A percentile compares a stretch with the other conserved stretches of the same genome.
Evolutionary conservation across 208 protist species (phyloP).

Genomic region (Porcisia hertigi): DNA sequence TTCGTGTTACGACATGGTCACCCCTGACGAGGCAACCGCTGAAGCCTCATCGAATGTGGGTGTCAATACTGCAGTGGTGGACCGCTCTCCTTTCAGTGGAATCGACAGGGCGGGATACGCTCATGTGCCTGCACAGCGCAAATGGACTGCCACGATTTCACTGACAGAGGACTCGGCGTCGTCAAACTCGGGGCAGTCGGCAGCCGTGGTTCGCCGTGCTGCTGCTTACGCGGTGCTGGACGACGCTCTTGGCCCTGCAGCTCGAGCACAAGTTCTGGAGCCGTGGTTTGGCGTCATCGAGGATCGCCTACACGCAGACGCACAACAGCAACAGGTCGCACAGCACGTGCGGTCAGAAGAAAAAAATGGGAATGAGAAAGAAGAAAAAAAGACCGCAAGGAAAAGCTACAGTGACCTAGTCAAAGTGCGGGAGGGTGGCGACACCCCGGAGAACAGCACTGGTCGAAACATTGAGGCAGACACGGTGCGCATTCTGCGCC

Average conservation of each 20-base stretch:
- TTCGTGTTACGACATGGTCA: conserved; percentile 13
- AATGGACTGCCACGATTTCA: conserved; percentile 8
- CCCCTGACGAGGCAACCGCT: background rate
- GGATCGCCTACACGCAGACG: conserved; percentile 9
- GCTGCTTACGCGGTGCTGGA: conserved; percentile 19
- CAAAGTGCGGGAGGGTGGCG: conserved; percentile 1
- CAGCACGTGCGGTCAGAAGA: background rate
- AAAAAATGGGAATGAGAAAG: background rate
- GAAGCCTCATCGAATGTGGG: background rate
- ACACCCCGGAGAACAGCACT: background rate
- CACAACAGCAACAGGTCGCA: conserved; percentile 1
- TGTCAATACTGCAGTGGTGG: background rate
- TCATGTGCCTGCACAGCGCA: conserved; percentile 25
- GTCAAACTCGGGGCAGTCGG: background rate
- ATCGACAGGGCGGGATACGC: conserved; percentile 25
- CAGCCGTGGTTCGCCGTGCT: conserved; percentile 13
- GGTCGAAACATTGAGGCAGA: conserved; percentile 13
- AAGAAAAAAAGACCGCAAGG: background rate
- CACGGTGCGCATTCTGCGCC: conserved; percentile 11
- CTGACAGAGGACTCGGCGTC: background rate
- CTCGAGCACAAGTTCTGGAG: conserved; percentile 24
- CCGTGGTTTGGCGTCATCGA: conserved; percentile 32
- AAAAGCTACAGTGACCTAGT: background rate
- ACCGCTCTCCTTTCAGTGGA: conserved; percentile 28
- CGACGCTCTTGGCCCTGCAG: conserved; percentile 20